Base-by-base conservation (phyloP, 2,329 filamentous ascomycete genomes). In the Colletotrichum godetiae region DNA sequence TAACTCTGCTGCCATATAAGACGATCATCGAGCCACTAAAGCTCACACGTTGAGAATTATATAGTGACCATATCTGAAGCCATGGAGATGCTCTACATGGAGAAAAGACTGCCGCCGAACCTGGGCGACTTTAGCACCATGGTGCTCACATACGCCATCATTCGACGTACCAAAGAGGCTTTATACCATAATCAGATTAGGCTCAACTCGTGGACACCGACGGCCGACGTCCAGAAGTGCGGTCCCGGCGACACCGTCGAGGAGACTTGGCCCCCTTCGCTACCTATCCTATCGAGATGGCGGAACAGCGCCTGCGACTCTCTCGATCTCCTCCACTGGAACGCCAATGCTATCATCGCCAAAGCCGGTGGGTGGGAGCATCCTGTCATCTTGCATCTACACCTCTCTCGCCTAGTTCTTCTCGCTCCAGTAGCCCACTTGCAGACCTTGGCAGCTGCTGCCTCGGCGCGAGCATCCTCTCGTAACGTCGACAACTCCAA, bases 281-380 rank as follows among this genome's bases (percentile, higher is more conserved):
- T 59, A 55, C 42, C 72, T 57, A 65, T 69, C 29, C 49, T 70
- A 24, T 70, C 67, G 11, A 66, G 56, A 8, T 88, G 86, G 85
- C 80, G 84, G 15, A 87, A 87, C 56, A 82, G 83, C 4, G 80
- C 83, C 19, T 84, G 85, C 55, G 86, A 87, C 66, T 85, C 82
- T 55, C 74, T 91, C 3, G 89, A 91, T 69, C 84, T 90, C 1
- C 81, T 91, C 2, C 88, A 91, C 76, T 91, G 89, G 89, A 83
- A 85, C 22, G 89, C 89, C 3, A 89, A 89, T 74, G 86, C 84
- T 55, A 84, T 83, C 0, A 85, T 88, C 35, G 86, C 86, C 5
- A 84, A 84, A 61, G 80, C 84, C 1, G 82, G 83, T 1, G 89
- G 88, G 0, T 80, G 86, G 6, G 88, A 91, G 71, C 88, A 90